These are phyloP conservation scores for Ophioceras dolichostomum DNA, from an alignment of 2,329 filamentous ascomycete species.

Conservation along the genomic window DNA sequence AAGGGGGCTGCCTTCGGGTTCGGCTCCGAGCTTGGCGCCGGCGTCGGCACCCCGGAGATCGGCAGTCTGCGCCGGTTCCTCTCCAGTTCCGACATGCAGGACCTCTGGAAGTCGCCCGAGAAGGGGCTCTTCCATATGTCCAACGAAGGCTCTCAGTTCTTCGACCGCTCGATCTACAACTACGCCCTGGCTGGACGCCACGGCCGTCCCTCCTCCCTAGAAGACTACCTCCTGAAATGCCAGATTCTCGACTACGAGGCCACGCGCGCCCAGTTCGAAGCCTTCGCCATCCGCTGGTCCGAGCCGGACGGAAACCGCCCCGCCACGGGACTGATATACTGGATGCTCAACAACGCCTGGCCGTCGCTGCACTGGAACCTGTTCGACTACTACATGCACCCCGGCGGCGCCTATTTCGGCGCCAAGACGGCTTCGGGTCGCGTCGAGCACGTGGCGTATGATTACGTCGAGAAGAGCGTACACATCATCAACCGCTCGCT, in stretches of 20 bases:
- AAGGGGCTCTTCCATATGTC: slow-evolving; percentile 49
- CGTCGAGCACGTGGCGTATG: slow-evolving; percentile 40
- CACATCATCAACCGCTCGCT: slow-evolving; percentile 44
- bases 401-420: slow-evolving; percentile 47
- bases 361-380: slow-evolving; percentile 53
- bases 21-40: slow-evolving; percentile 48
- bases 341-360: slow-evolving; percentile 57
- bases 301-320: slow-evolving; percentile 32
- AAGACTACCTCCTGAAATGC: slow-evolving; percentile 46
- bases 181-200: slow-evolving; percentile 37
- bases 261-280: slow-evolving; percentile 46
- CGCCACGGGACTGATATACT: slow-evolving; percentile 51
- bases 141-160: slow-evolving; percentile 39
- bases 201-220: slow-evolving; percentile 35
- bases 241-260: slow-evolving; percentile 56
- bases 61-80: slow-evolving; percentile 42
- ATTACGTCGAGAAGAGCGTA: slow-evolving; percentile 32
- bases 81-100: slow-evolving; percentile 32
- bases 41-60: slow-evolving; percentile 49
- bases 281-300: slow-evolving; percentile 37
- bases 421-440: slow-evolving; percentile 37
- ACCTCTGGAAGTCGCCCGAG: slow-evolving; percentile 41
- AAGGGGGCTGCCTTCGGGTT: slow-evolving; percentile 50
- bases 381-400: slow-evolving; percentile 50
- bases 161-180: slow-evolving; percentile 45